Base-by-base conservation (phyloP, 1,139 yeast genomes). In the Lodderomyces metapsilosis region DNA sequence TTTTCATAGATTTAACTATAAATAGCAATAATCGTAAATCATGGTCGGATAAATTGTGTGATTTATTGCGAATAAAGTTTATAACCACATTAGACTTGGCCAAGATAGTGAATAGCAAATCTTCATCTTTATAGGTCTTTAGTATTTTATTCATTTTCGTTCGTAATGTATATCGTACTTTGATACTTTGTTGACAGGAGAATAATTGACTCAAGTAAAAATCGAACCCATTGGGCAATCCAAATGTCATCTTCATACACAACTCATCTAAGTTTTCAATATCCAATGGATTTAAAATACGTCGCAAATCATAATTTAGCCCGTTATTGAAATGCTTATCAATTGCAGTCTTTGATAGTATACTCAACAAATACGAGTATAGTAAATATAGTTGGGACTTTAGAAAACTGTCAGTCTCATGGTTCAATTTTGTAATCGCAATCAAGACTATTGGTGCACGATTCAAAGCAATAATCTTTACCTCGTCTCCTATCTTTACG, bases 261-360 rank as follows among this genome's bases (percentile, higher is more conserved):
- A 87, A 68, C 1, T 78, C 70, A 48, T 83, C 84, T 34, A 88
- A 61, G 43, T 85, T 84, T 2, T 76, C 74, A 45, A 82, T 80
- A 48, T 82, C 87, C 10, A 81, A 65, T 1, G 84, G 81, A 1
- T 89, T 89, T 22, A 92, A 67, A 32, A 87, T 74, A 46, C 83
- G 84, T 23, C 97, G 66, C 35, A 92, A 64, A 56, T 92, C 98
- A 54, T 86, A 89, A 54, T 88, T 88, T 57, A 85, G 84, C 44
- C 95, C 70, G 49, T 80, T 78, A 41, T 72, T 70, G 57, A 87
- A 91, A 36, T 84, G 80, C 49, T 80, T 79, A 12, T 75, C 68
- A 31, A 92, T 79, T 45, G 85, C 84, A 0, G 89, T 83, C 53
- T 82, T 80, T 7, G 96, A 86, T 38, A 92, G 64, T 0, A 94